Evolutionary conservation across 129 eudicot species (phyloP), one percentile per base, ranked within the genome.

Genomic region (Helianthus tuberosus): DNA sequence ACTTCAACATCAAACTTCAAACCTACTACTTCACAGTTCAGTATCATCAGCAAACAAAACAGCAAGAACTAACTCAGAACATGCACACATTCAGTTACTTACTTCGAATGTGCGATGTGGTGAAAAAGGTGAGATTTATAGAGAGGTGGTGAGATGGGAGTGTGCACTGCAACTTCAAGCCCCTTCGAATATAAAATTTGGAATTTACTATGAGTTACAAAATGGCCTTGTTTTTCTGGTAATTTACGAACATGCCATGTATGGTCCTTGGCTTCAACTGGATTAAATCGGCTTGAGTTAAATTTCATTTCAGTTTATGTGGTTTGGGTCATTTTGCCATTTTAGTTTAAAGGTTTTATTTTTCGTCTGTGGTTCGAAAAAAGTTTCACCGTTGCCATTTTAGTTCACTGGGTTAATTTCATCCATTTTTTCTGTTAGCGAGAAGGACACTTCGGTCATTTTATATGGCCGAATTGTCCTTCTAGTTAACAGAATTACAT

Each of bases 151-250:
- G 11, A 25, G 38, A 71, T 41, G 74, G 63, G 62, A 20, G 62
- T 14, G 77, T 75, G 79, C 41, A 74, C 84, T 84, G 85, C 80
- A 68, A 85, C 78, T 85, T 79, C 68, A 87, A 79, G 89, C 83
- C 69, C 63, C 83, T 74, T 77, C 66, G 79, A 67, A 74, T 51
- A 50, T 52, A 32, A 51, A 17, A 52, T 75, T 69, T 80, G 84
- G 73, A 75, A 5, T 43, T 69, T 62, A 46, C 53, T 54, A 36
- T 23, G 65, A 29, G 0, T 11, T 0, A 35, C 10, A 16, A 5
- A 54, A 20, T 11, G 15, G 50, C 39, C 74, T 38, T 58, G 46
- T 5, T 43, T 65, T 57, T 80, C 13, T 2, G 2, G 3, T 12
- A 13, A 68, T 49, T 69, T 81, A 75, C 84, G 14, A 53, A 44